Evolutionary conservation across 495 filamentous ascomycete species (phyloP).

Genomic region (Aeminium ludgeri): DNA sequence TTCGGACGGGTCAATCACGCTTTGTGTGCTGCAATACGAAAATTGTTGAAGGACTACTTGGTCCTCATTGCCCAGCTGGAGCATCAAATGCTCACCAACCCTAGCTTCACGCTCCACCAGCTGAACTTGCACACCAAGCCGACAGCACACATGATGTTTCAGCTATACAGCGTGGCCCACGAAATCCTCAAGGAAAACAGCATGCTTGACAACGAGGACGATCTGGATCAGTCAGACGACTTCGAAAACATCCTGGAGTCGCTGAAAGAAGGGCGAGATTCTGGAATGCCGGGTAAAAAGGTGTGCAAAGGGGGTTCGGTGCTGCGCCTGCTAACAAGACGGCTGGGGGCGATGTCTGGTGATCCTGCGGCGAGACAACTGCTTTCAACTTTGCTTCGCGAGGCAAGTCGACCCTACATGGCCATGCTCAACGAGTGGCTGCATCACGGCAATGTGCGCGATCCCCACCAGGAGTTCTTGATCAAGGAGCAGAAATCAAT

Average conservation of each 20-base stretch:
- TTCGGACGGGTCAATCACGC: constrained; percentile 95
- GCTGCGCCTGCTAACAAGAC: constrained; percentile 64
- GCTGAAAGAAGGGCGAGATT: constrained; percentile 58
- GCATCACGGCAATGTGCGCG: constrained; percentile 86
- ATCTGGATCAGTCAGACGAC: constrained; percentile 64
- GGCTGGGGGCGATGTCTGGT: constrained; percentile 74
- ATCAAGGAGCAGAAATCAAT: constrained; percentile 95
- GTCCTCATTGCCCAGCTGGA: constrained; percentile 86
- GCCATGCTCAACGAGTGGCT: constrained; percentile 97
- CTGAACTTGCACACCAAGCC: constrained; percentile 81
- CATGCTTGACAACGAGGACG: constrained; percentile 68
- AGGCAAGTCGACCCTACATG: constrained; percentile 92
- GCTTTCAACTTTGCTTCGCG: constrained; percentile 62
- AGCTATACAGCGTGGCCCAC: constrained; percentile 70
- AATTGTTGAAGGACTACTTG: constrained; percentile 80
- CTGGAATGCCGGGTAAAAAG: constrained; percentile 64
- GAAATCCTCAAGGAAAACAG: constrained; percentile 79
- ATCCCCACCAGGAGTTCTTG: constrained; percentile 86
- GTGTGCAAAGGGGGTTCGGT: constrained; percentile 90
- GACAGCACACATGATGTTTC: constrained; percentile 73
- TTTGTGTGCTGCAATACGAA: constrained; percentile 80
- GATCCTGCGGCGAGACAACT: constrained; percentile 73
- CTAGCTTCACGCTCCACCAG: constrained; percentile 76
- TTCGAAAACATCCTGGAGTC: constrained; percentile 81
- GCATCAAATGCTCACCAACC: constrained; percentile 71